Base-by-base conservation (phyloP, 345 rosid species). In the Orychophragmus violaceus region DNA sequence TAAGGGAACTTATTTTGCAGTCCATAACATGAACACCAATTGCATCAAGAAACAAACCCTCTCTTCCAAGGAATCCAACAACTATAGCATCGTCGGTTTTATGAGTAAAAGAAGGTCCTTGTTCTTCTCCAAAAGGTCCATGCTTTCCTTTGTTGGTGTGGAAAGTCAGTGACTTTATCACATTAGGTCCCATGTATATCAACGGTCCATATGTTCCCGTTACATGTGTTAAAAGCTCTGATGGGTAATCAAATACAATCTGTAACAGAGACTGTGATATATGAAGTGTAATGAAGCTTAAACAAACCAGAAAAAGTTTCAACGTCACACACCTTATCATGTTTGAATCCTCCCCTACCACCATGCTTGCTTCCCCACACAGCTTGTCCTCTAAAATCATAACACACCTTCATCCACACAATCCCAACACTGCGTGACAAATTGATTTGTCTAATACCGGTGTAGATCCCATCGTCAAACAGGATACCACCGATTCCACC, bases 291-390 rank as follows among this genome's bases (percentile, higher is more conserved):
- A 36, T n/a, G 35, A 46, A 37, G 35, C 29, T 19, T 16, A 64
- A 48, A 14, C 2, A 64, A 70, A 58, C 25, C 13, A 13, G 18
- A 10, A 27, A 32, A 1, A 24, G 5, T 17, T 70, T 52, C 22
- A 44, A 64, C 37, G 5, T 45, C 12, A 48, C 46, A 75, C 30
- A 89, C 96, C 85, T 79, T 84, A 39, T 92, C 93, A 45, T 64
- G 65, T 79, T 46, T 87, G 64, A 83, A 87, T 65, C 93, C 93
- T 66, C 95, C 98, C 54, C 76, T 77, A 5, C 96, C 96, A 19
- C 98, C 98, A 73, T 86, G 95, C 73, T 87, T 92, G 87, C 89
- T 84, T 68, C 96, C 96, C 96, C 96, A 92, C 22, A 82, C 78
- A 49, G 87, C 78, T 75, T 84, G 77, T 36, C 98, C 95, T 28